Percentiles rank a stretch among this genome's conserved stretches.
Evolutionary conservation across 2,329 filamentous ascomycete species (phyloP).

Genomic region (Ophiostoma novo-ulmi): DNA sequence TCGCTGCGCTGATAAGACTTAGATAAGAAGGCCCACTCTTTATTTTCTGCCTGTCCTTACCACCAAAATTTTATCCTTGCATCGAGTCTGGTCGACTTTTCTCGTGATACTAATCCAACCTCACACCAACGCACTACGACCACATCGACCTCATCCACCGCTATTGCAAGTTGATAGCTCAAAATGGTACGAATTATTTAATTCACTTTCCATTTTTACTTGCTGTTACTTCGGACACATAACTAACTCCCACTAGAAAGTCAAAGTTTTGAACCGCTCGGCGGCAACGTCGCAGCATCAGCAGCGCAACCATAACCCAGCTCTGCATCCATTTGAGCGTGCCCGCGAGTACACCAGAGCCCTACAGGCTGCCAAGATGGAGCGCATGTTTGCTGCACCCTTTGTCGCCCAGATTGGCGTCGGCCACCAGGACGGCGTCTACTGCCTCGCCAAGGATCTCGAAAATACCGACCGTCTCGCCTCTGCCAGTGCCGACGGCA

Average conservation of each 20-base stretch:
- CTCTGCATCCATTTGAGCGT: conserved; percentile 84
- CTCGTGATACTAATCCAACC: background rate
- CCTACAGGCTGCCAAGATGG: conserved; percentile 77
- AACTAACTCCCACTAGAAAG: conserved; percentile 24
- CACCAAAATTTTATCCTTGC: conserved; percentile 3
- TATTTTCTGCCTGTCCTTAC: conserved; percentile 6
- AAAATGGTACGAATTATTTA: background rate
- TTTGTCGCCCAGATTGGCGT: conserved; percentile 82
- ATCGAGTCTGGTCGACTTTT: background rate
- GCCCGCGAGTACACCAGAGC: conserved; percentile 74
- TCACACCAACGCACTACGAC: background rate
- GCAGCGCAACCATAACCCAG: conserved; percentile 53
- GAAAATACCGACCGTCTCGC: conserved; percentile 68
- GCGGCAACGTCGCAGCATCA: conserved; percentile 27
- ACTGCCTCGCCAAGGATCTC: conserved; percentile 74
- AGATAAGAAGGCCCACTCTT: background rate
- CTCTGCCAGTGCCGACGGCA: conserved; percentile 82
- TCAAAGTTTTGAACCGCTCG: conserved; percentile 27
- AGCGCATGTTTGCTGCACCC: conserved; percentile 69
- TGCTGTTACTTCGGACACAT: background rate
- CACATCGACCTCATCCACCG: background rate
- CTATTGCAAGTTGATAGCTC: background rate
- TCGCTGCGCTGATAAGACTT: background rate
- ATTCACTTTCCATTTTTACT: background rate
- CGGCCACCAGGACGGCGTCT: conserved; percentile 89